These are phyloP conservation scores for Amoebophrya sp. DNA, from an alignment of 169 alveolate species.

Conservation along the genomic window DNA sequence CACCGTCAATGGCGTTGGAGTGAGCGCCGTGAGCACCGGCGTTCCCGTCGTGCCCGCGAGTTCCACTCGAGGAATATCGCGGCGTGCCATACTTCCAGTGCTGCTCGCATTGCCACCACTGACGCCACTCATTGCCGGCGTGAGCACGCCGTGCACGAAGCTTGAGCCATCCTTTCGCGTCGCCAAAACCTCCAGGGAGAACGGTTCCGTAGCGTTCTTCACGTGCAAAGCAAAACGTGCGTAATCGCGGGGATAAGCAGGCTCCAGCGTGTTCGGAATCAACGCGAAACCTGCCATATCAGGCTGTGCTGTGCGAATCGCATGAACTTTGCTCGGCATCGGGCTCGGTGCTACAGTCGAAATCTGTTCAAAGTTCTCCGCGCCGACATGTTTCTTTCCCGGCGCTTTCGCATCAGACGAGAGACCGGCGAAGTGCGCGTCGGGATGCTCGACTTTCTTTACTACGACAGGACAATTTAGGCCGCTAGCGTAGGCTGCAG, in stretches of 20 bases:
- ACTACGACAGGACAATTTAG: neutral
- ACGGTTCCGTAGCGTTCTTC: neutral
- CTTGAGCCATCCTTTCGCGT: neutral
- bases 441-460: neutral
- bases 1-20: neutral
- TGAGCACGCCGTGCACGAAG: neutral
- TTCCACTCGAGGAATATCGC: neutral
- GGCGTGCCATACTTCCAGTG: neutral
- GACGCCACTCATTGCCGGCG: neutral
- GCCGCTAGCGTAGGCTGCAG: neutral
- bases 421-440: neutral
- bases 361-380: neutral
- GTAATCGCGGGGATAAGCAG: neutral
- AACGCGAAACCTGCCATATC: neutral
- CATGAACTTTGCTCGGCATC: neutral
- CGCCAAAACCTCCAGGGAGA: neutral
- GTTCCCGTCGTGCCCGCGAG: neutral
- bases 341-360: neutral
- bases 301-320: neutral
- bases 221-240: neutral
- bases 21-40: neutral
- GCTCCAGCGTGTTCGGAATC: neutral
- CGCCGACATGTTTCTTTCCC: neutral
- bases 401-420: neutral
- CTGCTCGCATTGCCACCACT: neutral